Evolutionary conservation across 2,329 filamentous ascomycete genomes (phyloP).

Genomic region (Verticillium nonalfalfae): DNA sequence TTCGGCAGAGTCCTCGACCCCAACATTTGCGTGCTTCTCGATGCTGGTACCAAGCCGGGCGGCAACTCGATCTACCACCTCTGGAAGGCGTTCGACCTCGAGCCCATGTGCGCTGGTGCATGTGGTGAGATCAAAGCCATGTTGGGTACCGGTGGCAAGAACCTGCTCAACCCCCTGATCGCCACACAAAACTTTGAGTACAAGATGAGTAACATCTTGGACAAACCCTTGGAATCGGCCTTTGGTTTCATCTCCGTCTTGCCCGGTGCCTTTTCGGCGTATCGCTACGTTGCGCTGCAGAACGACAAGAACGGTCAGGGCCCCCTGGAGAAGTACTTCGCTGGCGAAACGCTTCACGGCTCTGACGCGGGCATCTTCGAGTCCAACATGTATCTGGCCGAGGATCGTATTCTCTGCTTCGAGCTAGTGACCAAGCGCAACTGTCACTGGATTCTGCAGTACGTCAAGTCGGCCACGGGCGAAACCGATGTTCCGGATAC

Average conservation of each 20-base stretch:
- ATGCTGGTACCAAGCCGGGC: constrained; percentile 92
- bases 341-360: constrained; percentile 92
- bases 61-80: constrained; percentile 94
- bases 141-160: constrained; percentile 77
- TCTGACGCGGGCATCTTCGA: constrained; percentile 94
- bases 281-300: constrained; percentile 88
- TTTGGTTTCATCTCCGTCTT: constrained; percentile 98
- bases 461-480: constrained; percentile 94
- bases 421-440: constrained; percentile 97
- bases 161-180: constrained; percentile 86
- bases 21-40: constrained; percentile 93
- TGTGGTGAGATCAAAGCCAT: constrained; percentile 99
- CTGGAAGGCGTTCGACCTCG: constrained; percentile 97
- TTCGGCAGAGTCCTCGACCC: constrained; percentile 90
- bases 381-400: constrained; percentile 98
- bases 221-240: constrained; percentile 93
- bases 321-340: constrained; percentile 93
- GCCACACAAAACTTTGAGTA: constrained; percentile 99
- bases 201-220: constrained; percentile 99
- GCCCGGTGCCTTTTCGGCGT: constrained; percentile 97
- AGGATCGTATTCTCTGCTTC: constrained; percentile 98
- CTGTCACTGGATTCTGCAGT: constrained; percentile 95
- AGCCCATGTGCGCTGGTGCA: constrained; percentile 94
- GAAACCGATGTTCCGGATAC: constrained; percentile 96
- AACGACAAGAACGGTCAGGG: constrained; percentile 95